phyloP scores from a whole-genome alignment of 2,329 filamentous ascomycete genomes.

The Microthyrium microscopicum region DNA sequence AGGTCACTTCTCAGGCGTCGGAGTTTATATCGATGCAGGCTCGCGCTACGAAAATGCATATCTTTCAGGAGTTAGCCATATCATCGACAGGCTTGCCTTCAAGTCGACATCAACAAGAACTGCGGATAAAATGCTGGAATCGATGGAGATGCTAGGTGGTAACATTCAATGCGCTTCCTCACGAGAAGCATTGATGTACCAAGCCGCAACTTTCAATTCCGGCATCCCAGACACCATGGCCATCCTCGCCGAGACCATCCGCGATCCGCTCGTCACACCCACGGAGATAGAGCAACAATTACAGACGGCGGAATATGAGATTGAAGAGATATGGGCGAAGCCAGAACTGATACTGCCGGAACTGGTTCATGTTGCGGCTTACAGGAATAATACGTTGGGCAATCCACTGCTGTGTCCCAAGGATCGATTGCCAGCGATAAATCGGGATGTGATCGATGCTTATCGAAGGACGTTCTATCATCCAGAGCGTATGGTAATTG shows the following conservation, averaged over 20 bases:
- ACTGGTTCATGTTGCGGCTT: slow-evolving; percentile 86
- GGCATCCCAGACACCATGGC: slow-evolving; percentile 69
- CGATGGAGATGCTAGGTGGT: slow-evolving; percentile 74
- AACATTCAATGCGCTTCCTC: slow-evolving; percentile 96
- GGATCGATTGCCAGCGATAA: slow-evolving; percentile 62
- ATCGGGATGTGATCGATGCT: slow-evolving; percentile 53
- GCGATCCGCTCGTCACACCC: slow-evolving; percentile 67
- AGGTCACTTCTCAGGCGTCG: slow-evolving; percentile 85
- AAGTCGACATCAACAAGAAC: slow-evolving; percentile 61
- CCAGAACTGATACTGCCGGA: slow-evolving; percentile 92
- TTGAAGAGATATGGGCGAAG: slow-evolving; percentile 94
- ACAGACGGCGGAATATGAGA: slow-evolving; percentile 85
- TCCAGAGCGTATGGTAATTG: slow-evolving; percentile 83
- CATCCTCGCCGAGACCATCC: slow-evolving; percentile 84
- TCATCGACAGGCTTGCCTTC: slow-evolving; percentile 90
- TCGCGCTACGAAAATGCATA: slow-evolving; percentile 82
- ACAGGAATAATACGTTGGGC: slow-evolving; percentile 87
- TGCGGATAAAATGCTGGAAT: slow-evolving; percentile 73
- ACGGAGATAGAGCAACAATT: slow-evolving; percentile 77
- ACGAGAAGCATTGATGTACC: slow-evolving; percentile 95
- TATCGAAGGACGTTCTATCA: slow-evolving; percentile 75
- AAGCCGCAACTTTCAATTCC: slow-evolving; percentile 92
- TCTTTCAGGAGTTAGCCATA: slow-evolving; percentile 81
- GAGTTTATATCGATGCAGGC: slow-evolving; percentile 88
- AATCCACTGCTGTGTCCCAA: slow-evolving; percentile 84